Evolutionary conservation across 176 grass and related monocot genomes (phyloP), one percentile per base, ranked within the genome.

Genomic region (Ananas comosus): DNA sequence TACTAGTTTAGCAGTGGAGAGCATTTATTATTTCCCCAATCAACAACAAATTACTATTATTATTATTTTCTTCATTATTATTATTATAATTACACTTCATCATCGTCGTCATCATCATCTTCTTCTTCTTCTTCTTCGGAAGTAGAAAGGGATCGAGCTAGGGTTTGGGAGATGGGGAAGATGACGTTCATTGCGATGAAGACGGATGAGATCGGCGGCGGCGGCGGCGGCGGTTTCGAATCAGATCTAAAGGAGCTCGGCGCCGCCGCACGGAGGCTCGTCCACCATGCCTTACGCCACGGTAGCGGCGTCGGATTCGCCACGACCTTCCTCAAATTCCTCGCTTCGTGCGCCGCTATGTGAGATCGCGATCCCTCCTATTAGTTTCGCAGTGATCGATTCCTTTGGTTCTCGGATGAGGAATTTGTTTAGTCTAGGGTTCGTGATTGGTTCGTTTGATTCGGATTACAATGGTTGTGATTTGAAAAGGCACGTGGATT

Each of bases 321-420:
- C 80, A 83, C 84, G 18, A 70, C 77, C 23, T 71, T 92, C 65
- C 78, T 97, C 79, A 78, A 88, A 63, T 97, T 80, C 83, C 80
- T 97, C 68, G 89, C 94, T 65, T 92, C 86, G 79, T 10, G 78
- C 69, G 75, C 89, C 9, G 89, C 89, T 11, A 91, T 97, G 89
- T 92, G 42, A 81, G 80, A 78, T 6, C 23, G 52, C 22, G 7
- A 18, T 6, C 14, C 13, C 8, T 48, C 50, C 25, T 27, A 27
- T 27, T 51, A 13, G 11, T 13, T 1, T 2, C 3, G 67, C 12
- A 10, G 3, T 51, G 17, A 48, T 14, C 3, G 1, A 11, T 53
- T 23, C 2, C 3, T 17, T 16, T 9, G 23, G 3, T 4, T 24
- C 28, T 2, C 1, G 53, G 53, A 13, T 57, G 53, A 3, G 13